Evolutionary conservation across 2,329 filamentous ascomycete genomes (phyloP), one percentile per base, ranked within the genome.

Genomic region (Aspergillus intermedius): DNA sequence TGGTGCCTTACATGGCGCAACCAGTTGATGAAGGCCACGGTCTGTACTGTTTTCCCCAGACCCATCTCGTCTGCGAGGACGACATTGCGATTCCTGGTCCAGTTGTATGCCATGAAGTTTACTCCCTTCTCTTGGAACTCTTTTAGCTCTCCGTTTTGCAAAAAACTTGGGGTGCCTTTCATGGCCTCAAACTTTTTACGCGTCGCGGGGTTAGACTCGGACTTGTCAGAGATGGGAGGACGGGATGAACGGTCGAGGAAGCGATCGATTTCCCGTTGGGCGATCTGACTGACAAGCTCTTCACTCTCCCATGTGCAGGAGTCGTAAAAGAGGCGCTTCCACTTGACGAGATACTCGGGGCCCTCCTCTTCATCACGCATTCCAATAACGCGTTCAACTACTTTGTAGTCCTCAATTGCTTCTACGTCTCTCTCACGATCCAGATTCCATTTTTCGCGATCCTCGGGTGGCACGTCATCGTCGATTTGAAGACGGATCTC

Each of bases 41-140:
- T 96, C 71, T 98, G 93, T 0, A 98, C 93, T 0, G 93, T 98
- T 74, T 98, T 98, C 23, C 93, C 93, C 12, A 98, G 78, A 60
- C 93, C 93, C 93, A 98, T 98, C 71, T 98, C 93, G 65, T 98
- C 93, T 44, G 93, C 93, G 46, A 98, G 79, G 60, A 98, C 96
- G 63, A 97, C 93, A 60, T 97, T 98, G 68, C 93, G 93, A 48
- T 83, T 84, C 61, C 87, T 85, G 46, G 87, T 88, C 94, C 94
- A 98, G 70, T 97, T 95, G 70, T 95, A 89, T 42, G 88, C 88
- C 54, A 98, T 76, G 69, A 96, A 98, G 73, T 97, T 97, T 52
- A 98, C 76, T 25, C 94, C 93, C 56, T 86, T 88, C 60, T 97
- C 79, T 70, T 98, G 94, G 66, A 98, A 98, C 55, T 91, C 85